These are phyloP conservation scores for Hanseniaspora lindneri DNA, from an alignment of 805 yeast species.

Conservation along the genomic window DNA sequence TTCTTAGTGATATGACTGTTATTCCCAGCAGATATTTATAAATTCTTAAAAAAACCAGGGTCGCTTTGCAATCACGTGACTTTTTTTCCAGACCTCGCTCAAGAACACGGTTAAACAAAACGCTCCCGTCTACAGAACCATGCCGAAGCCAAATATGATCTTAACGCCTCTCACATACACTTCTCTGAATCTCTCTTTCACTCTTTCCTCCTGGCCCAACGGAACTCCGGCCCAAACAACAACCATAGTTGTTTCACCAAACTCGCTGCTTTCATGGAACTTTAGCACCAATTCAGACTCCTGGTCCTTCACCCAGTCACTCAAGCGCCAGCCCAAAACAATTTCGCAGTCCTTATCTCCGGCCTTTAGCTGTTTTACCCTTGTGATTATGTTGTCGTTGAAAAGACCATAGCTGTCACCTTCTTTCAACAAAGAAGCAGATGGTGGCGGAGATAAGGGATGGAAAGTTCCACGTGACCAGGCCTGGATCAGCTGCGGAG, in stretches of 20 bases:
- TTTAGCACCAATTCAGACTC: slow-evolving; percentile 55
- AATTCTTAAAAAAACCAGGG: too few relatives aligned
- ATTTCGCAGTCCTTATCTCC: slow-evolving; percentile 40
- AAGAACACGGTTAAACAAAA: too few relatives aligned
- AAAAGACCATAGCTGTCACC: slow-evolving; percentile 47
- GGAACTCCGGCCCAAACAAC: slow-evolving; percentile 83
- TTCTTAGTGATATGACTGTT: too few relatives aligned
- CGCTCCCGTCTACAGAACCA: slow-evolving; percentile 71
- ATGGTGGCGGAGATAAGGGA: slow-evolving; percentile 17
- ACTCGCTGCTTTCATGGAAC: slow-evolving; percentile 53
- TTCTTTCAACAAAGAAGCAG: background rate
- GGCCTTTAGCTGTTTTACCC: background rate
- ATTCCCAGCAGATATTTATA: too few relatives aligned
- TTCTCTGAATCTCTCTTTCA: slow-evolving; percentile 71
- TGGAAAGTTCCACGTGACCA: slow-evolving; percentile 64
- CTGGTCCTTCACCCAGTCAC: slow-evolving; percentile 80
- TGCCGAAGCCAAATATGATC: slow-evolving; percentile 87
- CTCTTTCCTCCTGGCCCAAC: slow-evolving; percentile 86
- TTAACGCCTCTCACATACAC: slow-evolving; percentile 84
- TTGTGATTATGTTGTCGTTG: slow-evolving; percentile 59
- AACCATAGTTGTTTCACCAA: slow-evolving; percentile 70
- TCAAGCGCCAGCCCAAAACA: slow-evolving; percentile 73
- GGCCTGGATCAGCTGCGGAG: slow-evolving; percentile 67
- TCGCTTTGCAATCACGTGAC: too few relatives aligned
- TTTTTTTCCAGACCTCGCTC: too few relatives aligned